Evolutionary conservation across 768 basidiomycete species (phyloP), one percentile per base, ranked within the genome.

Genomic region (Mycena indigotica): DNA sequence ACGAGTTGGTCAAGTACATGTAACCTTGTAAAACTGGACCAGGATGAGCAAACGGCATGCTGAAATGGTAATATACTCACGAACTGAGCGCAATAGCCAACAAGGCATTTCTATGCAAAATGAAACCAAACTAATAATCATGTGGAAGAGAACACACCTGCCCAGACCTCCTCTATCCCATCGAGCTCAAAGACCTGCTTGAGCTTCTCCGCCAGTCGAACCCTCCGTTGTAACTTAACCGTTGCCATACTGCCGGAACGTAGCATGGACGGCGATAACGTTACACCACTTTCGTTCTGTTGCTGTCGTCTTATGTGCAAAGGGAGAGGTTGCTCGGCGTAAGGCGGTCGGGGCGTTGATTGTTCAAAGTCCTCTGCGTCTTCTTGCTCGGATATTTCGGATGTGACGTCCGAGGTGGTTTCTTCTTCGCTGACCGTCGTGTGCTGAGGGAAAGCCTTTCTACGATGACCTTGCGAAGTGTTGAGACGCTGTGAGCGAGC

Each of bases 1-100:
- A 91, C 12, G 89, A 86, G 65, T 91, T 91, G 1, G 96, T 98
- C 49, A 98, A 78, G 71, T 96, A 99, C 84, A 99, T 92, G 69
- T 96, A 98, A 2, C 96, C 96, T 73, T 99, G 96, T 28, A 99
- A 80, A 61, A 98, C 93, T 91, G 70, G 16, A 23, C 23, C 35
- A 54, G 16, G 28, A 53, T 55, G 35, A 55, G 63, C 53, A 44
- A 29, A 50, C 51, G 50, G 28, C 13, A 32, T 15, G 5, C 41
- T 16, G 45, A 28, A 23, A 21, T 58, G 16, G 39, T 21, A 30
- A 55, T 24, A 38, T 28, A 86, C 94, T 82, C 67, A 95, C 94
- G 75, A 62, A 95, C 85, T 50, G 91, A 93, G 50, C 93, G 85
- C 56, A 98, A 74, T 10, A 98, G 77, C 93, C 94, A 98, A 69